These are phyloP conservation scores for Boehmeria nivea DNA, from an alignment of 306 rosid species.

Conservation along the genomic window DNA sequence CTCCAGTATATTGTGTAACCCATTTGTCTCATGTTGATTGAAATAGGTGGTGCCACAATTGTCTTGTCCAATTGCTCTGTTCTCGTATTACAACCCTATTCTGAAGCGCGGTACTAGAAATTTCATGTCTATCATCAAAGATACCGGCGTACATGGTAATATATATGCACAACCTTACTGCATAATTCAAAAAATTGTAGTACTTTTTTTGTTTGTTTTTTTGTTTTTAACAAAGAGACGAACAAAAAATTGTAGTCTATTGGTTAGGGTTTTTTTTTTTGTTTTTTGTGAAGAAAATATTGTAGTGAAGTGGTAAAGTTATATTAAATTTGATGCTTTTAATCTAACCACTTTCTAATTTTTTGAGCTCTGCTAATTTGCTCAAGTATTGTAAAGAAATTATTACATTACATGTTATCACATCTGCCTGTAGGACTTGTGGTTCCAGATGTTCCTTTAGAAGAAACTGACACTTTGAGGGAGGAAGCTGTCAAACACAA, in stretches of 20 bases:
- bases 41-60: conserved; percentile 74
- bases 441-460: conserved; percentile 94
- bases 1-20: background rate
- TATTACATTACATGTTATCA: conserved; percentile 1
- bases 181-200: conserved; percentile 5
- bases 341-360: no score
- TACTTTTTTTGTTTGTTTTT: conserved; percentile 8
- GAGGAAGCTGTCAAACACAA: conserved; percentile 63
- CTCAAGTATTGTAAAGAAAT: background rate
- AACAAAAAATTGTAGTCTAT: no score
- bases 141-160: conserved; percentile 71
- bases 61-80: conserved; percentile 80
- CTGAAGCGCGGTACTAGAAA: conserved; percentile 69
- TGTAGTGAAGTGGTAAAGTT: background rate
- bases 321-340: no score
- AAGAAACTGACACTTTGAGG: conserved; percentile 66
- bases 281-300: background rate
- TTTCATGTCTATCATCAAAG: conserved; percentile 68
- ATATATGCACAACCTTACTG: conserved; percentile 15
- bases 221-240: background rate
- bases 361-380: background rate
- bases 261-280: no score
- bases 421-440: conserved; percentile 61
- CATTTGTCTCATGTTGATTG: conserved; percentile 20
- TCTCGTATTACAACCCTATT: conserved; percentile 85